Evolutionary conservation across 179 eudicot genomes (phyloP).

Genomic region (Gypsophila paniculata): DNA sequence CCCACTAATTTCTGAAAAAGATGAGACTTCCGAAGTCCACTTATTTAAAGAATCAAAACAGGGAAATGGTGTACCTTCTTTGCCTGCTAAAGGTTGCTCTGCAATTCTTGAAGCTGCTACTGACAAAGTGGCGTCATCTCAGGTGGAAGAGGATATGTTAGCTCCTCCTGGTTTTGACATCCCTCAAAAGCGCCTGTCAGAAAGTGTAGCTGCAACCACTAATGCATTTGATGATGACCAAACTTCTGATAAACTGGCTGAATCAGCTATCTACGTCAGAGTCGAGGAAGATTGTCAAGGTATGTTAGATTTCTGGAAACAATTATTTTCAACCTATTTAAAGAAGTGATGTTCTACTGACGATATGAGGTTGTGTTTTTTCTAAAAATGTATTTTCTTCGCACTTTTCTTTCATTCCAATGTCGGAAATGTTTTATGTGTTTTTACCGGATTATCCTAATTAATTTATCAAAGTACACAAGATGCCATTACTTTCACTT

Average conservation of each 20-base stretch:
- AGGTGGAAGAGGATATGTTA: slow-evolving; percentile 28
- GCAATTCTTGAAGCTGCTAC: slow-evolving; percentile 5
- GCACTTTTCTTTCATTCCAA: too few relatives aligned
- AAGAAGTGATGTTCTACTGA: background rate
- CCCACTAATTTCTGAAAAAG: slow-evolving; percentile 9
- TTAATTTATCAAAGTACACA: too few relatives aligned
- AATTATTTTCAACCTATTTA: background rate
- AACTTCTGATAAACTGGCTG: slow-evolving; percentile 17
- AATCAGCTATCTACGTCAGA: slow-evolving; percentile 16
- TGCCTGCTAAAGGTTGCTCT: slow-evolving; percentile 6
- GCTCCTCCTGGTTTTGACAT: slow-evolving; percentile 37
- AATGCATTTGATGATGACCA: slow-evolving; percentile 14
- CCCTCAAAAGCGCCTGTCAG: slow-evolving; percentile 23
- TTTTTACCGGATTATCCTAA: too few relatives aligned
- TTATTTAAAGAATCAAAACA: slow-evolving; percentile 6
- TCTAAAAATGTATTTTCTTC: background rate
- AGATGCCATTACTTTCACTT: too few relatives aligned
- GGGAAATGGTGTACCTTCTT: slow-evolving; percentile 12
- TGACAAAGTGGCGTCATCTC: slow-evolving; percentile 16
- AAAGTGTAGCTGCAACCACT: slow-evolving; percentile 12
- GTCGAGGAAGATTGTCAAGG: slow-evolving; percentile 27
- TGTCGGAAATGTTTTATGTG: too few relatives aligned
- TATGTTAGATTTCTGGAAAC: slow-evolving; percentile 13
- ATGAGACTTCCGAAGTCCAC: slow-evolving; percentile 12
- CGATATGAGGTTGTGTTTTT: background rate